Conservation (phyloP, 2,329 filamentous ascomycete genomes). For the Neocucurbitaria cava region DNA sequence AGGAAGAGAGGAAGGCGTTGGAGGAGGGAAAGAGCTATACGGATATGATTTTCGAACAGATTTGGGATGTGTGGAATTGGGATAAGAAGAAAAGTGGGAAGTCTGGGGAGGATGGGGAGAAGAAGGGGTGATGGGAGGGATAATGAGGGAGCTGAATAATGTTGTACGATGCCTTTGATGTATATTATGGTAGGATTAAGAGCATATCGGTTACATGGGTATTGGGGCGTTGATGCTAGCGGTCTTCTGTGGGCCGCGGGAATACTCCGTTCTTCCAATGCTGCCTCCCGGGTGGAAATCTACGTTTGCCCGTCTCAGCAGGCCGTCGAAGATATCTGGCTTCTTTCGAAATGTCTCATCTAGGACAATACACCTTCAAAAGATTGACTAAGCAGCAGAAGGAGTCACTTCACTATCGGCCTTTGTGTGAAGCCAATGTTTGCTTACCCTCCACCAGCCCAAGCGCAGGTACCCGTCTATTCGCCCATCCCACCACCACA, state of each 20-base stretch:
- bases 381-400: background rate
- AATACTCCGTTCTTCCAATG: background rate
- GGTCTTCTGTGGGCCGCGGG: background rate
- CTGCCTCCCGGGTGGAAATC: background rate
- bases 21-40: constrained; percentile 51
- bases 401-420: background rate
- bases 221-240: background rate
- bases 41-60: constrained; percentile 54
- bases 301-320: background rate
- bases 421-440: constrained; percentile 2
- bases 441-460: constrained; percentile 6
- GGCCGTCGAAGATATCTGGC: background rate
- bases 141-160: background rate
- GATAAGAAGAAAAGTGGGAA: constrained; percentile 45
- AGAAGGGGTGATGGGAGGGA: constrained; percentile 27
- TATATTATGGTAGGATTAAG: background rate
- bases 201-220: background rate
- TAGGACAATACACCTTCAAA: background rate
- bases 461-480: constrained; percentile 10
- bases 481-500: constrained; percentile 12
- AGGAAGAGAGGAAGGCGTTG: constrained; percentile 53
- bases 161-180: background rate
- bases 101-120: constrained; percentile 22
- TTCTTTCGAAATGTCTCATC: background rate
- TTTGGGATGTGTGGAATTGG: constrained; percentile 58